Base-by-base conservation (phyloP, 1,284 basidiomycete genomes). In the Apiotrichum laibachii region DNA sequence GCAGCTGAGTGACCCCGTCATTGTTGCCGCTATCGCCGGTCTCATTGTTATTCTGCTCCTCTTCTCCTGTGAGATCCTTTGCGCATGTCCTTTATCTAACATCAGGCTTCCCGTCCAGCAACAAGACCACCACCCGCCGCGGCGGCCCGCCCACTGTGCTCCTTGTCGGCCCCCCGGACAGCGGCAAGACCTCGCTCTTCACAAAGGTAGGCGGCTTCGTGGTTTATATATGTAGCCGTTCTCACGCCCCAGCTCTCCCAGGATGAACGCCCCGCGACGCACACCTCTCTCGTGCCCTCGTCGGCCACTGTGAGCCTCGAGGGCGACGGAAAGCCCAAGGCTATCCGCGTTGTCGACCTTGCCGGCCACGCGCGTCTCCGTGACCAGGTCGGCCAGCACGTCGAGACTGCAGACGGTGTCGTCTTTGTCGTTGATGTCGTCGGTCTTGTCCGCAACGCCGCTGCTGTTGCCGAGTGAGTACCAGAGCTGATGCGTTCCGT, bases 281-380 rank as follows among this genome's bases (percentile, higher is more conserved):
- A 75, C 54, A 76, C 77, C 0, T 76, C 77, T 15, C 62, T 75
- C 18, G 57, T 64, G 0, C 56, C 72, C 18, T 72, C 69, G 35
- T 57, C 59, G 8, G 66, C 72, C 1, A 68, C 68, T 2, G 62
- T 77, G 50, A 49, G 61, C 16, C 52, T 77, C n/a, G 39, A 2
- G 64, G 26, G 60, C 33, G 57, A 57, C 10, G 63, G 50, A 31
- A 31, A 31, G 1, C 34, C 51, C 10, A 72, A 71, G 57, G 56
- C 54, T 12, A 56, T 77, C 51, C 58, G 61, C 9, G 57, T 79
- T 21, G 63, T 77, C 13, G 77, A 79, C 51, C 50, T 79, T 2
- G 73, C 77, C 7, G 77, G 77, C n/a, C 77, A 79, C 59, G 72
- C 76, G 12, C 67, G 77, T 49, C 61, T 79, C 31, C 65, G 68